phyloP scores from a whole-genome alignment of 1,284 basidiomycete species.

The Hymenochaete sp. region DNA sequence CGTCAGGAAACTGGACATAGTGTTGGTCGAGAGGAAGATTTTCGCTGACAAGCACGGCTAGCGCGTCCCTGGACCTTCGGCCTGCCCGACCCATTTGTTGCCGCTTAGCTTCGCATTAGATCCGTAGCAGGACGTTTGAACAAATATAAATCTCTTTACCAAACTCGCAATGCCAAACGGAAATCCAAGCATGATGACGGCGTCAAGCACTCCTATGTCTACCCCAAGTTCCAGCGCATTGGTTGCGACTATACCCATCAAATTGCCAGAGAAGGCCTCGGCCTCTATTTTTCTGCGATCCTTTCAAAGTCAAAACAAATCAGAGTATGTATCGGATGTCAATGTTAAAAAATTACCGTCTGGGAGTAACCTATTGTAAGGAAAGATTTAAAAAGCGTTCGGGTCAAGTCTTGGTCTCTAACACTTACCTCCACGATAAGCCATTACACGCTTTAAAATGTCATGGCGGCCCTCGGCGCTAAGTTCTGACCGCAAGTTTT shows the following conservation, averaged over 20 bases:
- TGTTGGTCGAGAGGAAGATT: conserved; percentile 70
- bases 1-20: conserved; percentile 64
- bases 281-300: conserved; percentile 79
- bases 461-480: conserved; percentile 71
- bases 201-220: conserved; percentile 83
- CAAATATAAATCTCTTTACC: too few species aligned
- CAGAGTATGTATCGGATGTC: too few species aligned
- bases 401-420: background rate
- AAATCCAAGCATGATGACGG: conserved; percentile 85
- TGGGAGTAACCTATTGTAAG: conserved; percentile 44
- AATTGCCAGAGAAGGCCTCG: conserved; percentile 77
- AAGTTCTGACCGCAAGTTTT: conserved; percentile 64
- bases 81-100: conserved; percentile 90
- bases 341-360: conserved; percentile 29
- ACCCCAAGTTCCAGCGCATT: conserved; percentile 89
- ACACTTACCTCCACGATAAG: conserved; percentile 71
- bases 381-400: background rate
- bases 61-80: conserved; percentile 71
- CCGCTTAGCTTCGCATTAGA: too few species aligned
- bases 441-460: conserved; percentile 69
- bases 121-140: too few species aligned
- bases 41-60: conserved; percentile 75
- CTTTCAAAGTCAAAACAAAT: conserved; percentile 36
- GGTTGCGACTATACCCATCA: conserved; percentile 85
- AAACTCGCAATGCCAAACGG: conserved; percentile 73